Evolutionary conservation across 257 asterid genomes (phyloP), one percentile per base, ranked within the genome.

Genomic region (Avicennia marina): DNA sequence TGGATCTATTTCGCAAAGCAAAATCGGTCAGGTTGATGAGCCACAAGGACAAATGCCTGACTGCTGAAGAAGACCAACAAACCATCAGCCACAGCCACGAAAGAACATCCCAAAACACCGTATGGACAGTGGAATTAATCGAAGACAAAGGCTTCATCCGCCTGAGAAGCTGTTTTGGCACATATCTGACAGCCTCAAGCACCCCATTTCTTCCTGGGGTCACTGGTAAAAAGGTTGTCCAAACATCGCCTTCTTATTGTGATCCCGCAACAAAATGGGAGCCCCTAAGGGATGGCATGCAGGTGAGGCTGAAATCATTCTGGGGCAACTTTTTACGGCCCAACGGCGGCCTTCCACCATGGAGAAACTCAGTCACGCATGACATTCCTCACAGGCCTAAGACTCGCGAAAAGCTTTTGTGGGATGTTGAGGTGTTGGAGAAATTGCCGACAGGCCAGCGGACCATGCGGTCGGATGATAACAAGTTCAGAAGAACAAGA

Each of bases 201-300:
- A 15, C 19, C 0, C 83, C 85, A 1, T 78, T 86, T 18, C 66
- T 83, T 27, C 82, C 85, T 0, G 78, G 82, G 21, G 84, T 73
- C 25, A 55, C 87, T 0, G 90, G 79, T 0, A 78, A 67, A 56
- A 67, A 41, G 51, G 94, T 78, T 2, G 54, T 73, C 27, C 95
- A 83, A 61, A 66, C 81, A 6, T 1, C 49, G 12, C 70, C 82
- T 1, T 2, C 56, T 2, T 53, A 60, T 25, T 45, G 32, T 0
- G 81, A 78, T 39, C 66, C 67, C 1, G 72, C 82, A 1, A 58
- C 64, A 0, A 80, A 81, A 62, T 87, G 95, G 95, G 82, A 83
- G 32, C 88, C 94, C 2, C 2, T 74, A 1, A 79, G 95, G 70
- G 95, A 87, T 57, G 95, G 95, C 22, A 82, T 83, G 63, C 90